These are phyloP conservation scores for Kwoniella heveanensis DNA, from an alignment of 768 basidiomycete genomes.

Conservation along the genomic window DNA sequence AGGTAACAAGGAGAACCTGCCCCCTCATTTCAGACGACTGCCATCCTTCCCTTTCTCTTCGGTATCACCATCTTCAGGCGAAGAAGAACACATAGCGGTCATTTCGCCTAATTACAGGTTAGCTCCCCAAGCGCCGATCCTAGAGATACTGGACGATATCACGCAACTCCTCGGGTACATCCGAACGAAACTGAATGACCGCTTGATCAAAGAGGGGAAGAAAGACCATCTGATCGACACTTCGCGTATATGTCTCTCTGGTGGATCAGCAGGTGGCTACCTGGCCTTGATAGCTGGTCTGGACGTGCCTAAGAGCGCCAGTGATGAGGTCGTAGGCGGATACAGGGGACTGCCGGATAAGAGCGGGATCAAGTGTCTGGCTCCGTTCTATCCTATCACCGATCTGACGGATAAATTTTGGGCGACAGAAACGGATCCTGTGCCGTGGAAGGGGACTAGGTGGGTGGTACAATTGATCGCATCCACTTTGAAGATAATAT, in stretches of 20 bases:
- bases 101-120: constrained; percentile 56
- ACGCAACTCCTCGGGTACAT: constrained; percentile 37
- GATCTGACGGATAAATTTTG: constrained; percentile 49
- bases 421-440: constrained; percentile 48
- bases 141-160: constrained; percentile 53
- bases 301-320: constrained; percentile 24
- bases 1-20: constrained; percentile 53
- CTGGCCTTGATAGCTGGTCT: constrained; percentile 48
- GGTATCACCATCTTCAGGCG: background rate
- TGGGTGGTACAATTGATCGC: constrained; percentile 29
- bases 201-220: constrained; percentile 28
- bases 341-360: constrained; percentile 33
- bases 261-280: constrained; percentile 50
- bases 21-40: constrained; percentile 51
- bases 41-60: constrained; percentile 24
- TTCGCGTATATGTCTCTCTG: constrained; percentile 42
- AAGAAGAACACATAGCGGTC: constrained; percentile 37
- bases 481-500: background rate
- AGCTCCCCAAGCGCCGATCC: constrained; percentile 54
- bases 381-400: constrained; percentile 51
- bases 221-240: constrained; percentile 38
- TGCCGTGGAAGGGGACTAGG: constrained; percentile 40
- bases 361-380: constrained; percentile 43
- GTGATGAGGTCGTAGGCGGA: constrained; percentile 45
- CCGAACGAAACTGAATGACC: constrained; percentile 36